Percentiles rank a stretch among this genome's conserved stretches.
These are phyloP conservation scores for Fusarium bulbicola DNA, from an alignment of 2,329 filamentous ascomycete genomes.

Conservation along the genomic window DNA sequence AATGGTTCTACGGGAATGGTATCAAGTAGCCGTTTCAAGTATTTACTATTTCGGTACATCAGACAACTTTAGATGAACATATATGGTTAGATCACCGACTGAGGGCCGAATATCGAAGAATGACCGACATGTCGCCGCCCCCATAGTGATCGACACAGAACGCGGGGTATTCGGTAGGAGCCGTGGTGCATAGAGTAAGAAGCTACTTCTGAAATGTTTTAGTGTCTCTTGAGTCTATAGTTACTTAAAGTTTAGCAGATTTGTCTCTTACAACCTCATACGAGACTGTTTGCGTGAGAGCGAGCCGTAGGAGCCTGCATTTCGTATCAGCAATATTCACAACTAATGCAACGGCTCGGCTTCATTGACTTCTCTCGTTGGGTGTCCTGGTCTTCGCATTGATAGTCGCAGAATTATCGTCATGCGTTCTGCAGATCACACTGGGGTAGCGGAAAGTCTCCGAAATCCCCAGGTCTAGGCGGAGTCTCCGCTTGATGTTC, in stretches of 20 bases:
- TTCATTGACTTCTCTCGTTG: no score
- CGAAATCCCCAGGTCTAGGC: not conserved
- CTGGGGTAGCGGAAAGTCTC: not conserved
- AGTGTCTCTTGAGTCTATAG: no score
- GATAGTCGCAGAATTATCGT: no score
- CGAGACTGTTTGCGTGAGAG: accelerated
- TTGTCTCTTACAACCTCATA: no score
- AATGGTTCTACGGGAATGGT: accelerated
- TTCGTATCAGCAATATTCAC: not conserved
- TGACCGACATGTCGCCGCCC: constrained; percentile 17
- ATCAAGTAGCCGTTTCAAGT: accelerated
- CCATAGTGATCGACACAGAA: not conserved
- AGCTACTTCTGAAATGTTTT: no score
- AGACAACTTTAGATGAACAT: not conserved
- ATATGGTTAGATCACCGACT: constrained; percentile 7
- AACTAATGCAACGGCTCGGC: accelerated
- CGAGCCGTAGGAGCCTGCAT: not conserved
- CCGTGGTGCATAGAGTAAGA: not conserved
- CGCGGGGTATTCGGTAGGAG: not conserved
- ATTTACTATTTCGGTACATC: not conserved
- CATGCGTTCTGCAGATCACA: not conserved
- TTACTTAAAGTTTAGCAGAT: no score
- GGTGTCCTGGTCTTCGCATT: no score
- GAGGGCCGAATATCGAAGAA: constrained; percentile 14
- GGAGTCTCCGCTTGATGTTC: constrained; percentile 12